These are phyloP conservation scores for Avicennia marina DNA, from an alignment of 257 asterid genomes.

Conservation along the genomic window DNA sequence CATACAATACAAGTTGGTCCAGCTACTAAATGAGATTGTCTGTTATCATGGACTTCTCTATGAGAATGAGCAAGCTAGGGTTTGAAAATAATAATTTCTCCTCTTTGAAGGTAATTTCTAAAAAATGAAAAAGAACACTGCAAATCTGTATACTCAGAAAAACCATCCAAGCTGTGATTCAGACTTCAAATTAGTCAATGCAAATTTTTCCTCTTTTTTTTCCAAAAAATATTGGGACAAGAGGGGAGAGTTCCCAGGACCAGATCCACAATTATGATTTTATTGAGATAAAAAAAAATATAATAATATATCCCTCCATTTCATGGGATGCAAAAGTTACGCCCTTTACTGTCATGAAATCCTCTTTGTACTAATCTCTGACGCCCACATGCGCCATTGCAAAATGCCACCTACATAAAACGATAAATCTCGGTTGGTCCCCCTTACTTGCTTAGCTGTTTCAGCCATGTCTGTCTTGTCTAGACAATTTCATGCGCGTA, in stretches of 20 bases:
- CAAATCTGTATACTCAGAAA: too few species aligned
- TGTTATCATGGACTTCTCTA: too few species aligned
- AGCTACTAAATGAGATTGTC: too few species aligned
- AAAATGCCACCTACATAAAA: constrained; percentile 15
- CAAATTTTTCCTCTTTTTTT: too few species aligned
- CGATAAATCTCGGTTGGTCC: constrained; percentile 20
- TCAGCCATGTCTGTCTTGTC: constrained; percentile 30
- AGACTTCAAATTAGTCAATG: too few species aligned
- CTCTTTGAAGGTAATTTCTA: too few species aligned
- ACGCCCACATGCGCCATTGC: constrained; percentile 27
- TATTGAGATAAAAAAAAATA: not conserved
- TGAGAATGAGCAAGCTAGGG: too few species aligned
- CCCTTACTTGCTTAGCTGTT: constrained; percentile 35
- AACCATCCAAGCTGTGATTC: too few species aligned
- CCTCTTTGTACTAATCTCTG: constrained; percentile 22
- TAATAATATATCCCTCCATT: not conserved
- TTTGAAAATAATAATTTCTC: too few species aligned
- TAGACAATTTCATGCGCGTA: not conserved
- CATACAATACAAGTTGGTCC: not conserved
- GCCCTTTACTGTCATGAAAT: too few species aligned
- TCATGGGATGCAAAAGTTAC: constrained; percentile 5
- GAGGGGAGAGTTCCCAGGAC: not conserved
- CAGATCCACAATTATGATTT: constrained; percentile 15
- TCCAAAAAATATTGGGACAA: too few species aligned
- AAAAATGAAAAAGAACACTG: too few species aligned